Conservation (phyloP, 2,329 filamentous ascomycete species). For the Fusarium coicis region DNA sequence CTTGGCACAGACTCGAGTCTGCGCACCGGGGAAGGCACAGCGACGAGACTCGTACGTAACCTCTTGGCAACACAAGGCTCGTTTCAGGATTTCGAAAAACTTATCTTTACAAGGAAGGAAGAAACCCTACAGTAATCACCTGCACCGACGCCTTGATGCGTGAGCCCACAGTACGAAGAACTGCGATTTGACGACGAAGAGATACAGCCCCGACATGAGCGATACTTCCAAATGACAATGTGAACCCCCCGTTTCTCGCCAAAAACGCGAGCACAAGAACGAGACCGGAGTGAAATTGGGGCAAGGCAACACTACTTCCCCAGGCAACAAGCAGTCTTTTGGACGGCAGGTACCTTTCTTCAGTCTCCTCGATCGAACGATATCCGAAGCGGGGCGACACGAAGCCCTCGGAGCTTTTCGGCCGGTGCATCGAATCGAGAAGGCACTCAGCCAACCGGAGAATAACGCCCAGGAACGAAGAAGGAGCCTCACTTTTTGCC, state of each 20-base stretch:
- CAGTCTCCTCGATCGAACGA: background rate
- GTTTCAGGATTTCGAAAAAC: background rate
- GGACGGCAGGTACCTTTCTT: background rate
- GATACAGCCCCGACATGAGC: background rate
- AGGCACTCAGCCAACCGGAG: background rate
- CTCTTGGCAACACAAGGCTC: background rate
- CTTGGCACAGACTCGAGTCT: background rate
- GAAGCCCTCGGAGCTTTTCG: background rate
- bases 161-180: background rate
- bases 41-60: background rate
- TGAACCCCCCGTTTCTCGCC: accelerated
- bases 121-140: background rate
- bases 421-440: background rate
- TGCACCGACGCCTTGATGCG: too few relatives aligned
- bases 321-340: background rate
- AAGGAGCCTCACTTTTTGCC: background rate
- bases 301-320: background rate
- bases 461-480: background rate
- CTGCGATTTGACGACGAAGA: background rate
- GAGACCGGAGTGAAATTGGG: accelerated
- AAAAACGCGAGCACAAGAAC: background rate
- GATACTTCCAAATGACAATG: background rate
- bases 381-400: background rate
- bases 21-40: background rate
- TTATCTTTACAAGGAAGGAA: background rate